These are phyloP conservation scores for Trichoderma parareesei DNA, from an alignment of 495 filamentous ascomycete species.

Conservation along the genomic window DNA sequence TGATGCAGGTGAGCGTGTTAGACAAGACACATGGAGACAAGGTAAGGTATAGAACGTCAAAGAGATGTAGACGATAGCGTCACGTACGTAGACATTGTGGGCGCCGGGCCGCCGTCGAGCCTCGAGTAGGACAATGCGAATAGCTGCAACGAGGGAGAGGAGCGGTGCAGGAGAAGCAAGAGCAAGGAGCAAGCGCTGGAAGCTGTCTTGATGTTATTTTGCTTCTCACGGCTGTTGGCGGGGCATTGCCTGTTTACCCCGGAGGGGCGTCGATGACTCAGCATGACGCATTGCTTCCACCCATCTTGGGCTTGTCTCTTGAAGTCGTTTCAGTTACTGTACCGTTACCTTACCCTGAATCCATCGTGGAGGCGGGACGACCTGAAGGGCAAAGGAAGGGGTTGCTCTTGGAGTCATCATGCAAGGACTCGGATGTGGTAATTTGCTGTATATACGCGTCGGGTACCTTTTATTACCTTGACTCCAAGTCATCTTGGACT, in stretches of 20 bases:
- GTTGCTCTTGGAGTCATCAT: too few species aligned
- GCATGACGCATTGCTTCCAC: background rate
- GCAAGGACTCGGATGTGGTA: too few species aligned
- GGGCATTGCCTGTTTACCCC: background rate
- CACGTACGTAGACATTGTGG: background rate
- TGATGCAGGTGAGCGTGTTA: background rate
- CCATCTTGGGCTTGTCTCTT: too few species aligned
- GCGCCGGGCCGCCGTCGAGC: background rate
- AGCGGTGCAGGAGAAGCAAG: background rate
- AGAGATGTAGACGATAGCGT: background rate
- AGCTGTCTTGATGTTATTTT: background rate
- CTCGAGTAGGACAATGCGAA: background rate
- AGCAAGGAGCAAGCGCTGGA: too few species aligned
- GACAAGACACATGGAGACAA: background rate
- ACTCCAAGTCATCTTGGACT: too few species aligned
- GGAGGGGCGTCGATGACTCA: slow-evolving; percentile 3
- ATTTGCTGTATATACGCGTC: too few species aligned
- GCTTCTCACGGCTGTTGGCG: background rate
- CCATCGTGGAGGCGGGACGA: too few species aligned
- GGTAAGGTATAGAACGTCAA: background rate
- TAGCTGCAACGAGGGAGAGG: background rate
- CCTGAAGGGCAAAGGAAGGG: too few species aligned
- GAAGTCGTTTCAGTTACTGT: too few species aligned
- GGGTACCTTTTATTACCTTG: too few species aligned
- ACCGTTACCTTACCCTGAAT: too few species aligned